Evolutionary conservation across 768 basidiomycete species (phyloP).

Genomic region (Astraeus odoratus): DNA sequence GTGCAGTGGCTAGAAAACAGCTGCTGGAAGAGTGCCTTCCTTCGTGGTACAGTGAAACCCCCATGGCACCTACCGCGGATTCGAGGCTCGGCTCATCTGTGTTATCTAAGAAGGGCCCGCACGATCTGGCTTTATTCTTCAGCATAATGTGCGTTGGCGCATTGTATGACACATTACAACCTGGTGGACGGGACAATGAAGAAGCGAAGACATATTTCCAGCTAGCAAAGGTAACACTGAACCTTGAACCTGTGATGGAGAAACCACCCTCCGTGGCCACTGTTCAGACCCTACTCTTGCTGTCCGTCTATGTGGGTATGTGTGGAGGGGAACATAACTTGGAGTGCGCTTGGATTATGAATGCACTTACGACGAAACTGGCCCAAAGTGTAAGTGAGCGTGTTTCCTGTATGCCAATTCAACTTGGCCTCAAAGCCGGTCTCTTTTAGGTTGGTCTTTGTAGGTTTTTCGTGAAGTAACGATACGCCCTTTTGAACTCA

Average conservation of each 20-base stretch:
- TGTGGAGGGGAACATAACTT: conserved; percentile 64
- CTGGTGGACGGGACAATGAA: conserved; percentile 45
- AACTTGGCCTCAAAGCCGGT: conserved; percentile 1
- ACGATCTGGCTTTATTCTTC: conserved; percentile 59
- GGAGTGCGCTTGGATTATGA: conserved; percentile 61
- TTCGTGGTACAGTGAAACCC: conserved; percentile 53
- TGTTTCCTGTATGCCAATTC: background rate
- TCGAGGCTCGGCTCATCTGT: conserved; percentile 4
- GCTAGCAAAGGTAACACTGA: conserved; percentile 58
- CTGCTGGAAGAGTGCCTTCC: conserved; percentile 61
- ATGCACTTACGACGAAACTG: conserved; percentile 56
- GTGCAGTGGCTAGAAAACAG: conserved; percentile 58
- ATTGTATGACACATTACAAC: conserved; percentile 47
- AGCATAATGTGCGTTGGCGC: conserved; percentile 59
- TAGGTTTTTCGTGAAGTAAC: conserved; percentile 32
- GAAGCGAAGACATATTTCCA: conserved; percentile 50
- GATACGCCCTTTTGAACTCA: conserved; percentile 10
- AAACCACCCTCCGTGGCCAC: conserved; percentile 66
- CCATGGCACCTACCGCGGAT: conserved; percentile 18
- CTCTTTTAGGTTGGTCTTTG: conserved; percentile 57
- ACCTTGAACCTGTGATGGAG: conserved; percentile 61
- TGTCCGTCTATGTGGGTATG: conserved; percentile 68
- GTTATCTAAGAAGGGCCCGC: conserved; percentile 31
- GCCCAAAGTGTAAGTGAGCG: conserved; percentile 55
- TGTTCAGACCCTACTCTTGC: conserved; percentile 56